These are phyloP conservation scores for Pharnaceum exiguum DNA, from an alignment of 148 eudicot genomes.

Conservation along the genomic window DNA sequence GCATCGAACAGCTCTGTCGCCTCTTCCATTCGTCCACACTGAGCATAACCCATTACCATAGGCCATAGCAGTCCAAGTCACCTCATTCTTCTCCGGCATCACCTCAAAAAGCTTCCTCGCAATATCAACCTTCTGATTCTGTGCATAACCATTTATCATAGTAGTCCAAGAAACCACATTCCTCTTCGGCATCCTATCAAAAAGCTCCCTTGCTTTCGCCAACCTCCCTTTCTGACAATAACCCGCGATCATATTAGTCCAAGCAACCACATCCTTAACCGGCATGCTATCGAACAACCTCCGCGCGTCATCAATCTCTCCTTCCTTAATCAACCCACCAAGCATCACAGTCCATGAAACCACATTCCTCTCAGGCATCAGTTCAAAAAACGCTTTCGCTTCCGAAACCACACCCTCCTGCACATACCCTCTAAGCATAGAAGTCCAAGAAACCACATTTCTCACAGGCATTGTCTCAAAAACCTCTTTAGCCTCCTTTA, in stretches of 20 bases:
- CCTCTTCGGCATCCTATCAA: constrained; percentile 38
- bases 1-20: constrained; percentile 41
- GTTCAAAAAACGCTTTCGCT: constrained; percentile 34
- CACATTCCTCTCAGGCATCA: constrained; percentile 39
- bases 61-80: constrained; percentile 54
- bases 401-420: constrained; percentile 31
- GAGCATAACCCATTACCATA: constrained; percentile 52
- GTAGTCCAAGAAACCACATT: constrained; percentile 50
- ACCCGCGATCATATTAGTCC: constrained; percentile 42
- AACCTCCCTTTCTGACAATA: constrained; percentile 38
- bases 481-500: constrained; percentile 33
- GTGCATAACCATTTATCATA: constrained; percentile 35
- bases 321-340: constrained; percentile 36
- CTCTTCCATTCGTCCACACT: constrained; percentile 43
- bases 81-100: constrained; percentile 56
- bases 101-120: constrained; percentile 60
- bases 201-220: constrained; percentile 35
- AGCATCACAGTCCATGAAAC: constrained; percentile 44
- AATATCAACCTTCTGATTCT: constrained; percentile 31
- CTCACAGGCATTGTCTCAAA: constrained; percentile 40
- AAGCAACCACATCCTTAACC: constrained; percentile 37
- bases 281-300: constrained; percentile 39
- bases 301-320: constrained; percentile 32
- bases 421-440: constrained; percentile 40
- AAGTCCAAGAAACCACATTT: constrained; percentile 42